Conservation (phyloP, 306 rosid genomes). For the Trichosanthes truncata region DNA sequence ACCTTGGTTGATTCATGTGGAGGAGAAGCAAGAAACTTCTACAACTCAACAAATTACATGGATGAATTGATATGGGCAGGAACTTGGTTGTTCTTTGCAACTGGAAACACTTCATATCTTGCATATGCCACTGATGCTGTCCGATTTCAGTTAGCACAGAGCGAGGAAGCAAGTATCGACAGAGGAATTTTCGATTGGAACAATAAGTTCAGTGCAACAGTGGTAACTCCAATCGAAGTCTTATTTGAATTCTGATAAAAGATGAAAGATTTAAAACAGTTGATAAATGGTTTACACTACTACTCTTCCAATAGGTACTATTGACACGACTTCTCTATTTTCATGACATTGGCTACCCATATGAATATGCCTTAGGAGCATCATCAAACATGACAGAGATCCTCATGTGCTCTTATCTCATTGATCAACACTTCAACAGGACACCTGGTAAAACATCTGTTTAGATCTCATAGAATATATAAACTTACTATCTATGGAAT, state of each 20-base stretch:
- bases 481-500: background rate
- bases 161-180: constrained; percentile 32
- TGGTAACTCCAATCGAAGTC: constrained; percentile 27
- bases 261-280: background rate
- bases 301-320: constrained; percentile 34
- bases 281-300: background rate
- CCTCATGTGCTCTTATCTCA: constrained; percentile 55
- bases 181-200: constrained; percentile 55
- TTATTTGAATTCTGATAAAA: background rate
- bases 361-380: constrained; percentile 29
- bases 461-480: background rate
- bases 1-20: constrained; percentile 46
- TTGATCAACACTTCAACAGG: constrained; percentile 24
- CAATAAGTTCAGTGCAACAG: constrained; percentile 54
- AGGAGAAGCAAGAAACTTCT: constrained; percentile 48
- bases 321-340: constrained; percentile 53
- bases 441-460: constrained; percentile 39
- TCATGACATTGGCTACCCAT: constrained; percentile 54
- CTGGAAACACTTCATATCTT: constrained; percentile 37
- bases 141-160: constrained; percentile 28
- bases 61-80: constrained; percentile 87
- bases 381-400: constrained; percentile 40
- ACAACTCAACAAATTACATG: constrained; percentile 44
- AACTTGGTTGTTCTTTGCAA: constrained; percentile 68
- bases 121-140: constrained; percentile 31